Conservation (phyloP, 768 basidiomycete genomes). For the Paxillus rubicundulus region DNA sequence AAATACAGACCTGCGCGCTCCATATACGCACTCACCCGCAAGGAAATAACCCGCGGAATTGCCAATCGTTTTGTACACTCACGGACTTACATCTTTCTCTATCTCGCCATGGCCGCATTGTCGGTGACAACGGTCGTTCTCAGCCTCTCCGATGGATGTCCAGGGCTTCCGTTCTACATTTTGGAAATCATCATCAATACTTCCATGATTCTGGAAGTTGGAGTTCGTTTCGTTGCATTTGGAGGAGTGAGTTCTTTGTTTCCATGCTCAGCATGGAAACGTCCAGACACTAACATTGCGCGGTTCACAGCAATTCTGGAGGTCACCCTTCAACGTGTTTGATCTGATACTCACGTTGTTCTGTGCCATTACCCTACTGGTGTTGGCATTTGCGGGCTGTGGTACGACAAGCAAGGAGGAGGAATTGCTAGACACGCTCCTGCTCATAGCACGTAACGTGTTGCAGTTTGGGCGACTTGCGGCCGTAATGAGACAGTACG, state of each 20-base stretch:
- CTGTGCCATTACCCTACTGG: conserved; percentile 84
- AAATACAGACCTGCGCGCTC: conserved; percentile 65
- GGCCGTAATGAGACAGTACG: conserved; percentile 90
- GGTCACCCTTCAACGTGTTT: conserved; percentile 86
- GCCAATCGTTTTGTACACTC: conserved; percentile 92
- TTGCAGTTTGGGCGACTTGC: conserved; percentile 92
- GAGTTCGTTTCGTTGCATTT: conserved; percentile 87
- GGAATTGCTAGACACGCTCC: conserved; percentile 87
- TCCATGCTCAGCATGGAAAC: background rate
- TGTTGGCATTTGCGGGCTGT: conserved; percentile 87
- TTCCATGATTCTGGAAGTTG: conserved; percentile 93
- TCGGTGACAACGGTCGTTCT: conserved; percentile 85
- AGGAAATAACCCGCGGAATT: conserved; percentile 80
- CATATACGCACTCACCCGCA: conserved; percentile 79
- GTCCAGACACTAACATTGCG: conserved; percentile 4
- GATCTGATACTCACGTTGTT: conserved; percentile 87
- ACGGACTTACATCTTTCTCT: conserved; percentile 81
- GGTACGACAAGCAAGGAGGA: conserved; percentile 84
- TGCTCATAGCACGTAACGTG: conserved; percentile 89
- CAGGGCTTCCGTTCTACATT: conserved; percentile 83
- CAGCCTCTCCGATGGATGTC: conserved; percentile 81
- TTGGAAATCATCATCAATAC: conserved; percentile 87
- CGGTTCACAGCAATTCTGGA: conserved; percentile 84
- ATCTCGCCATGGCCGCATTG: conserved; percentile 84
- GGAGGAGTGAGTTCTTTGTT: conserved; percentile 64